Percentiles rank a stretch among this genome's conserved stretches.
Evolutionary conservation across 2,329 filamentous ascomycete genomes (phyloP).

Genomic region (Pezicula rhizophila): DNA sequence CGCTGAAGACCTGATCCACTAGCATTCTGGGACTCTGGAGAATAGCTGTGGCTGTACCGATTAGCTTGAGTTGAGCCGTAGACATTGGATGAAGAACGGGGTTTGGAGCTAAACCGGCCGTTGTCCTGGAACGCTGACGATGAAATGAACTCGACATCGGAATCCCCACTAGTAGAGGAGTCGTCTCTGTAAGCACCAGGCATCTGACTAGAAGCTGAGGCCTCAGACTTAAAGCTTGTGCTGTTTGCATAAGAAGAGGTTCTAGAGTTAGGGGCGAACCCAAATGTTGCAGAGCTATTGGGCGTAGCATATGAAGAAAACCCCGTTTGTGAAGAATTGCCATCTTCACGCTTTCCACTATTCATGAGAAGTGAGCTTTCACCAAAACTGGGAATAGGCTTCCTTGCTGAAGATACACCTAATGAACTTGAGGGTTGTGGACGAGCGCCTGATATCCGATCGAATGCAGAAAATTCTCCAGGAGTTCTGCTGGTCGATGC

Average conservation of each 20-base stretch:
- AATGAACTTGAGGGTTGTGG: constrained; percentile 6
- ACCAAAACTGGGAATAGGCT: constrained; percentile 1
- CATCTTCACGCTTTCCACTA: constrained; percentile 5
- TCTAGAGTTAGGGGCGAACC: neutral
- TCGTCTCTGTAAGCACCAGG: constrained; percentile 18
- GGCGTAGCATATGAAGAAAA: neutral
- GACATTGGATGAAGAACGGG: neutral
- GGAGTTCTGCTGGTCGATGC: neutral
- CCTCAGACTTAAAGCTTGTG: constrained; percentile 4
- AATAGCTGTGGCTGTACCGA: neutral
- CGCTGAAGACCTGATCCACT: constrained; percentile 5
- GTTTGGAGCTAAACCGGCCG: constrained; percentile 5
- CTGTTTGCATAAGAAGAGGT: neutral
- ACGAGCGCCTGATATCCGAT: constrained; percentile 20
- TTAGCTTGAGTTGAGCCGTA: neutral
- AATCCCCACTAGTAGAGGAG: constrained; percentile 18
- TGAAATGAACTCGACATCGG: constrained; percentile 26
- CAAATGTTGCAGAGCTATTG: neutral
- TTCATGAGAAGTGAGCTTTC: neutral
- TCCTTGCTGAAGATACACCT: constrained; percentile 4
- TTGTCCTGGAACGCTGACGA: constrained; percentile 22
- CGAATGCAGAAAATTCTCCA: constrained; percentile 19
- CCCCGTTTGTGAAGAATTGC: neutral
- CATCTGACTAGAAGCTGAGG: constrained; percentile 3
- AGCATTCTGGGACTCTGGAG: constrained; percentile 11